phyloP scores from a whole-genome alignment of 805 yeast genomes.

The Saturnispora besseyi region DNA sequence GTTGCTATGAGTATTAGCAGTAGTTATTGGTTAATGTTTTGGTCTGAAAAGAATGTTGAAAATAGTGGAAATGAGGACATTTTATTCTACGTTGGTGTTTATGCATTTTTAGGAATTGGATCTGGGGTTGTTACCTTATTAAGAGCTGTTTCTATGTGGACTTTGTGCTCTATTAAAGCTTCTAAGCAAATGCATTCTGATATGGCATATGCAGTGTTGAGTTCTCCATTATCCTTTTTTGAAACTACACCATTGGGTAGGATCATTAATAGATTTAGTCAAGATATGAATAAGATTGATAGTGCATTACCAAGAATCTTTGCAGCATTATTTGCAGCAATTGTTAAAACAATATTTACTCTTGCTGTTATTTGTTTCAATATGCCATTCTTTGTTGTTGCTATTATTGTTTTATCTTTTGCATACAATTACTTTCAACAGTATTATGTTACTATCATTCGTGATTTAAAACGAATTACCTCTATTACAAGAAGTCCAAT shows the following conservation, averaged over 20 bases:
- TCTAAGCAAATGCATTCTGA: constrained; percentile 45
- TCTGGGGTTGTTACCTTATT: constrained; percentile 40
- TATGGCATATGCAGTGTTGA: constrained; percentile 45
- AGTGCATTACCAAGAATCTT: constrained; percentile 46
- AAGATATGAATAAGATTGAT: constrained; percentile 53
- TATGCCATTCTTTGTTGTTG: constrained; percentile 45
- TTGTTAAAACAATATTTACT: constrained; percentile 40
- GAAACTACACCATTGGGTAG: constrained; percentile 65
- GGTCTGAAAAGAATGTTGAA: constrained; percentile 51
- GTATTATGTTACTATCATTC: constrained; percentile 57
- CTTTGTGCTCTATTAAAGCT: constrained; percentile 45
- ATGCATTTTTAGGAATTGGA: constrained; percentile 46
- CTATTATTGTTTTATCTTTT: constrained; percentile 39
- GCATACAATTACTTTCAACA: constrained; percentile 64
- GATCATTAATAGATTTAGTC: constrained; percentile 54
- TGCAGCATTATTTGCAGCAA: constrained; percentile 36
- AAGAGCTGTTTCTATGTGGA: constrained; percentile 40
- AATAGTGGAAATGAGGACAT: constrained; percentile 36
- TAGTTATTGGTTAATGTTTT: constrained; percentile 57
- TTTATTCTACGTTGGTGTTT: constrained; percentile 40
- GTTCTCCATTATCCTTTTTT: constrained; percentile 58
- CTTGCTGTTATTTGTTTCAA: constrained; percentile 42
- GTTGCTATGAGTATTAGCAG: constrained; percentile 31
- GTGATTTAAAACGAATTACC: constrained; percentile 71
- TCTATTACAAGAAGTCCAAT: constrained; percentile 68